Base-by-base conservation (phyloP, 2,329 filamentous ascomycete species). In the Stenocarpella maydis region DNA sequence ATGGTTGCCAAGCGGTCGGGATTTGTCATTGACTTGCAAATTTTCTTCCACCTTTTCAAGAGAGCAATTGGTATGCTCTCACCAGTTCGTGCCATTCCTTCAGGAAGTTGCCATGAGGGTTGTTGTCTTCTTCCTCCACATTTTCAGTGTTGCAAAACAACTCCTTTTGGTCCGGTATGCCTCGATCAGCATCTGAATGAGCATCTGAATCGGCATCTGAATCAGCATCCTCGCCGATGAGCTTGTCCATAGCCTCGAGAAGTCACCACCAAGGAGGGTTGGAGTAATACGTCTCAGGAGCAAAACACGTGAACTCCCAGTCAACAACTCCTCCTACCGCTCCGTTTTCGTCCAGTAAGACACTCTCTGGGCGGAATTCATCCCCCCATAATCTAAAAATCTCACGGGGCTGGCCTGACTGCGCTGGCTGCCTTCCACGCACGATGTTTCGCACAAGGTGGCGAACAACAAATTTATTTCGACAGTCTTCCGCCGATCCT, bases 391-490 rank as follows among this genome's bases (percentile, higher is more conserved):
- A 31, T 53, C 50, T 21, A 41, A 67, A 67, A 14, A 19, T 34
- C 50, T 60, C 65, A 26, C 26, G 15, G 26, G 21, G 15, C 15
- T 28, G 19, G 26, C 5, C n/a, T 41, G 12, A 10, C 39, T 58
- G 21, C 28, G 21, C 28, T 12, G 14, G 12, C 17, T 45, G 55
- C 19, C 55, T 24, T 45, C 39, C 21, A 17, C 21, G 55, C 39
- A 60, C 21, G 2, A 21, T 31, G 21, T 61, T 26, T 17, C 76
- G 75, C 52, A 80, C 78, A 1, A 79, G 72, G 24, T 75, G 74
- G 21, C 78, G 76, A n/a, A 77, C 78, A 19, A 78, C 73, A 60
- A 76, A 81, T 49, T 77, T 79, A n/a, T 76, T 75, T 1, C 76
- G 67, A 39, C 76, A 75, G 68, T 77, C 76, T n/a, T 76, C 75